Percentiles rank a stretch among this genome's conserved stretches.
phyloP scores from a whole-genome alignment of 495 filamentous ascomycete species.

The Penicillium psychrofluorescens region DNA sequence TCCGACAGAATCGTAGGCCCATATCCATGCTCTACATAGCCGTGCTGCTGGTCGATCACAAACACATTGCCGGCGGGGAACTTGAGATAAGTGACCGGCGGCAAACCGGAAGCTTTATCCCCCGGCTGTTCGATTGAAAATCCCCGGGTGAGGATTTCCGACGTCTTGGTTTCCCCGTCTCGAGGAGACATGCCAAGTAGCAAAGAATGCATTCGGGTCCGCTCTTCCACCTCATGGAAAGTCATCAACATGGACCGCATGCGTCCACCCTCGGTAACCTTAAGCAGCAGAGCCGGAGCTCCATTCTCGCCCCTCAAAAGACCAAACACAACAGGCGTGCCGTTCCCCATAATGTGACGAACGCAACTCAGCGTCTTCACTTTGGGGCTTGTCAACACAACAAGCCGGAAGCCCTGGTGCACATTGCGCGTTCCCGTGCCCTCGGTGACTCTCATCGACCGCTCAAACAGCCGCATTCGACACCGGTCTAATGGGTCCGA shows the following conservation, averaged over 20 bases:
- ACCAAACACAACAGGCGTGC: slow-evolving; percentile 63
- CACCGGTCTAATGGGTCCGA: slow-evolving; percentile 63
- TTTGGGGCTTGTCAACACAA: slow-evolving; percentile 65
- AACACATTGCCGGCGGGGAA: slow-evolving; percentile 34
- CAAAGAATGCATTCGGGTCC: slow-evolving; percentile 56
- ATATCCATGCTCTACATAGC: slow-evolving; percentile 34
- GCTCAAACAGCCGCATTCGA: slow-evolving; percentile 66
- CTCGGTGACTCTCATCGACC: slow-evolving; percentile 49
- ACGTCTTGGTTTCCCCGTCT: slow-evolving; percentile 52
- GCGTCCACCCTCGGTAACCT: slow-evolving; percentile 57
- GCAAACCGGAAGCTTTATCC: slow-evolving; percentile 18
- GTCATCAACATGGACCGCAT: slow-evolving; percentile 64
- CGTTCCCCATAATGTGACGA: slow-evolving; percentile 52
- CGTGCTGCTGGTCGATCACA: slow-evolving; percentile 49
- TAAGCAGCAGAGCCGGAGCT: slow-evolving; percentile 58
- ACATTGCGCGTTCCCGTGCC: slow-evolving; percentile 58
- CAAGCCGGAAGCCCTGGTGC: slow-evolving; percentile 70
- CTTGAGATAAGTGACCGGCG: slow-evolving; percentile 27
- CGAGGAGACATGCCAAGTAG: slow-evolving; percentile 59
- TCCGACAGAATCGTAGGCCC: slow-evolving; percentile 59
- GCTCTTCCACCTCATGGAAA: slow-evolving; percentile 62
- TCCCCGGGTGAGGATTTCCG: slow-evolving; percentile 53
- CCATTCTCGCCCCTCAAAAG: slow-evolving; percentile 62
- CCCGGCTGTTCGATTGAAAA: slow-evolving; percentile 56
- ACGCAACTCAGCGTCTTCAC: slow-evolving; percentile 69